Evolutionary conservation across 352 stramenopile genomes (phyloP).

Genomic region (Globisporangium perplexum): DNA sequence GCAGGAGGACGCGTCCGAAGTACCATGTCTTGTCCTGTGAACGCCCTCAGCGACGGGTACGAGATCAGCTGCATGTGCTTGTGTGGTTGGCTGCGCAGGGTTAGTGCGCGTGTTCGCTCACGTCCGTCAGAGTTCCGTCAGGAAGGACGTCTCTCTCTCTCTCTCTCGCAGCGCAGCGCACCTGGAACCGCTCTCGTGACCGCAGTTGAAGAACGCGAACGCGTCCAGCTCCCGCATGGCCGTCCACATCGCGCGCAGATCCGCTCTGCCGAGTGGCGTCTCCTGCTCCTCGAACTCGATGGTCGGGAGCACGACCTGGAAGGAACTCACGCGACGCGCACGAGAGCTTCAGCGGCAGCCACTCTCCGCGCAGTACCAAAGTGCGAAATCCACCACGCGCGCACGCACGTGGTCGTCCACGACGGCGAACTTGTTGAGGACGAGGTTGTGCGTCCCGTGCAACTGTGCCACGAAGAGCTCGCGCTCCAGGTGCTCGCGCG

Average conservation of each 20-base stretch:
- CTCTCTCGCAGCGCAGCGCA: constrained; percentile 6
- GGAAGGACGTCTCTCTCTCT: background rate
- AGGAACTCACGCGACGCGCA: too few relatives aligned
- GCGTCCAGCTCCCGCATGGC: constrained; percentile 58
- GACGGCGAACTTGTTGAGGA: constrained; percentile 82
- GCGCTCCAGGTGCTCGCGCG: constrained; percentile 58
- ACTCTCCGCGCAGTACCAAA: too few relatives aligned
- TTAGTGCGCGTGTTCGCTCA: too few relatives aligned
- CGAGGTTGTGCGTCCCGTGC: constrained; percentile 67
- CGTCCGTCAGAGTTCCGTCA: too few relatives aligned
- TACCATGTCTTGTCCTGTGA: constrained; percentile 53
- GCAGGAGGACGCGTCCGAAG: too few relatives aligned
- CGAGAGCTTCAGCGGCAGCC: too few relatives aligned
- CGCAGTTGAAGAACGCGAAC: constrained; percentile 85
- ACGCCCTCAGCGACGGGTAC: constrained; percentile 62
- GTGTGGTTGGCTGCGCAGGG: constrained; percentile 53
- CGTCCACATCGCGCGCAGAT: constrained; percentile 73
- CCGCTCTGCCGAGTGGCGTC: constrained; percentile 31
- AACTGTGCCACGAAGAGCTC: constrained; percentile 63
- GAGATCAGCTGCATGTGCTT: constrained; percentile 88
- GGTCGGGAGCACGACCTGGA: constrained; percentile 55
- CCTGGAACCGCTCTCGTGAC: constrained; percentile 74
- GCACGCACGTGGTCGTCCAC: constrained; percentile 66
- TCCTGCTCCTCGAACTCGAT: constrained; percentile 70
- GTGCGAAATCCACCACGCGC: too few relatives aligned